Conservation (phyloP, 1,284 basidiomycete species). For the Entoloma clypeatum region DNA sequence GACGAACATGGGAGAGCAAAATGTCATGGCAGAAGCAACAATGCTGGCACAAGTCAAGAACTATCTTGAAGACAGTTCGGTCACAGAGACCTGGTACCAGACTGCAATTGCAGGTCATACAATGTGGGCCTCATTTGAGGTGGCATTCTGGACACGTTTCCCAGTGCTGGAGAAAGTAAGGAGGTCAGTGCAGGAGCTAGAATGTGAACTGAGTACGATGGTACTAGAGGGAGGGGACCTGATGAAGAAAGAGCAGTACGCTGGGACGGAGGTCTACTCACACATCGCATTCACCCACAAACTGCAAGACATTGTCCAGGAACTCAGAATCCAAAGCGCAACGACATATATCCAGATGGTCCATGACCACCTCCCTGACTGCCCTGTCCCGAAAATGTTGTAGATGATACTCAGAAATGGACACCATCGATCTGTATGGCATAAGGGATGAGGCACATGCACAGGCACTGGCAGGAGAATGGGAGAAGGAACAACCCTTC, state of each 20-base stretch:
- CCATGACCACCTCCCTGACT: neutral
- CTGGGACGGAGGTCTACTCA: neutral
- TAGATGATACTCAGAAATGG: neutral
- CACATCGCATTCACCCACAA: constrained; percentile 2
- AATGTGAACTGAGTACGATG: neutral
- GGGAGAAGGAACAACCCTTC: constrained; percentile 7
- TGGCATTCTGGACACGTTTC: neutral
- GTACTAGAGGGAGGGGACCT: neutral
- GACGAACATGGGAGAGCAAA: neutral
- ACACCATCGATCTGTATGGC: too few relatives aligned
- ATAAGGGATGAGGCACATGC: too few relatives aligned
- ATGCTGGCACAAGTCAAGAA: neutral
- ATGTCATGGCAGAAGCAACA: neutral
- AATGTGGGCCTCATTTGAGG: neutral
- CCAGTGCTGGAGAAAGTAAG: neutral
- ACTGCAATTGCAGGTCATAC: neutral
- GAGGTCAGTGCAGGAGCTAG: neutral
- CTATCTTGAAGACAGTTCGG: neutral
- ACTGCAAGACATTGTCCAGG: neutral
- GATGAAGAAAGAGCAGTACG: neutral
- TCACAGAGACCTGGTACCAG: neutral
- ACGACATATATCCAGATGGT: neutral
- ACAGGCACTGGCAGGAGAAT: neutral
- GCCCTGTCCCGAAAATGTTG: neutral
- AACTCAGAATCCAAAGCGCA: neutral